These are phyloP conservation scores for Cladophialophora exuberans DNA, from an alignment of 2,329 filamentous ascomycete genomes.

Conservation along the genomic window DNA sequence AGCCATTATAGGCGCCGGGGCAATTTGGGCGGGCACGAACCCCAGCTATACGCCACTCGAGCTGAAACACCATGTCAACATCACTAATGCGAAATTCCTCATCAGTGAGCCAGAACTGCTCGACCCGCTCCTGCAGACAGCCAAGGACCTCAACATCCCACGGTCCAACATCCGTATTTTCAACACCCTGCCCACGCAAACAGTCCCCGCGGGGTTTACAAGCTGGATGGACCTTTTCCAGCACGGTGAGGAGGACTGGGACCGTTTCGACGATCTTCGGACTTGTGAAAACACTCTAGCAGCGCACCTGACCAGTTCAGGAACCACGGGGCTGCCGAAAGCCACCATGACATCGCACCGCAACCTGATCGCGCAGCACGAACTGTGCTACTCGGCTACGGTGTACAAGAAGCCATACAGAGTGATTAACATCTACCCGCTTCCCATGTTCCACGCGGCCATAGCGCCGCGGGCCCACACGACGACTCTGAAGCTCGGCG, in stretches of 20 bases:
- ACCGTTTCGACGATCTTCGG: constrained; percentile 45
- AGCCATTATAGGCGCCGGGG: constrained; percentile 50
- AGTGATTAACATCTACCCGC: constrained; percentile 1
- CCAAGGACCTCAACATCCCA: constrained; percentile 12
- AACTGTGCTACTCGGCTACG: constrained; percentile 1
- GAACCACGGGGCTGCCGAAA: constrained; percentile 65
- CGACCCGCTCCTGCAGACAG: constrained; percentile 9
- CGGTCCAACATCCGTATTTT: constrained; percentile 9
- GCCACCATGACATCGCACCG: constrained; percentile 61
- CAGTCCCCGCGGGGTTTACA: neutral
- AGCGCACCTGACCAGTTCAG: constrained; percentile 57
- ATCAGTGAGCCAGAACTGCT: constrained; percentile 44
- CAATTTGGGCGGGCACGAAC: constrained; percentile 56
- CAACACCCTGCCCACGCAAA: constrained; percentile 8
- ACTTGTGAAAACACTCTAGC: constrained; percentile 48
- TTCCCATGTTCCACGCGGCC: constrained; percentile 21
- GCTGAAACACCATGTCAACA: constrained; percentile 50
- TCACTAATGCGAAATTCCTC: constrained; percentile 50
- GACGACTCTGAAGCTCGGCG: constrained; percentile 44
- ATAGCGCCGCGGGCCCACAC: constrained; percentile 20
- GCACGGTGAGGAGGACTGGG: constrained; percentile 46
- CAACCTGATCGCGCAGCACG: constrained; percentile 52
- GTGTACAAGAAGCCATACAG: neutral
- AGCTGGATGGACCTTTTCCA: constrained; percentile 17
- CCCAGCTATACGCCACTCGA: constrained; percentile 52